Evolutionary conservation across 148 eudicot species (phyloP), one percentile per base, ranked within the genome.

Genomic region (Oxyria digyna): DNA sequence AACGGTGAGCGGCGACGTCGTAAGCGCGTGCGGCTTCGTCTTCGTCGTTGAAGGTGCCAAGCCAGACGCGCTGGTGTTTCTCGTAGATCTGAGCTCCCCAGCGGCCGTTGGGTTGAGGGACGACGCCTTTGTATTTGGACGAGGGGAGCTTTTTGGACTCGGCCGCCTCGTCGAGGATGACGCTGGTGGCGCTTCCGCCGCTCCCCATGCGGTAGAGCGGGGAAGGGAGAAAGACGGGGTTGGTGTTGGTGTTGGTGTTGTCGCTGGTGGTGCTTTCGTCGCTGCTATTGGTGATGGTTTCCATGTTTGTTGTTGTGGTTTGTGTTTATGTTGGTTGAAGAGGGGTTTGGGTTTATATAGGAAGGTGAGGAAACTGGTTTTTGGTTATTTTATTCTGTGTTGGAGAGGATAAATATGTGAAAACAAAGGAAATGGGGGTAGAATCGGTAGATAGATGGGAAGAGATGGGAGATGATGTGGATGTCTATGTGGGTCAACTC

Each of bases 231-330:
- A 1, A 49, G 31, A 10, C 11, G 69, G 2, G 31, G 38, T 6
- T n/a, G 38, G 6, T 6, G 4, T 35, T 35, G 38, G 3, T 6
- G 38, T 35, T n/a, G 38, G 38, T 35, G 3, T 6, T 6, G 20
- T 83, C 84, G 20, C 77, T 88, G 3, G 87, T 84, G 23, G 91
- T 86, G 78, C 81, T 88, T 29, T 88, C 91, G 54, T 83, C 88
- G 38, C 71, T 13, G 38, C 76, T 76, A 38, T 38, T 38, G 66
- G 87, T 88, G n/a, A n/a, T n/a, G 12, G 48, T 43, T 29, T 86
- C 91, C 95, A 59, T 59, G 8, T 35, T 14, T 27, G 37, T 31
- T 59, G 35, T n/a, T n/a, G 64, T 57, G 7, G 41, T 27, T 26
- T 57, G 35, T 27, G 12, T 9, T 21, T 14, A 6, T 59, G 35